A percentile compares a stretch with the other conserved stretches of the same genome.
These are phyloP conservation scores for Coemansia umbellata DNA, from an alignment of 192 early-diverging fungal species.

Conservation along the genomic window DNA sequence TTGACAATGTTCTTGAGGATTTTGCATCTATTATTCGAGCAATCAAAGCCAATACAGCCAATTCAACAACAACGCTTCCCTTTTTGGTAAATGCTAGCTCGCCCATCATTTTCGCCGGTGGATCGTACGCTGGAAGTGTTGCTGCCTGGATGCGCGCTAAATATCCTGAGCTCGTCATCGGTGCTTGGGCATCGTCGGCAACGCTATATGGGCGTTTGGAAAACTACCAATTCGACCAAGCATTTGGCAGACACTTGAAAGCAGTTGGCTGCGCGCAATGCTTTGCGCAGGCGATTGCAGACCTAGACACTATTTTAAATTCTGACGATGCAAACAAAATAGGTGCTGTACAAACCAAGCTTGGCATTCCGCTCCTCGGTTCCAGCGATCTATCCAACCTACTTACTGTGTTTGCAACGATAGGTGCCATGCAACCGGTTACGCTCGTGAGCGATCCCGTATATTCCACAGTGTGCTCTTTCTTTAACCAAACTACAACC, in stretches of 20 bases:
- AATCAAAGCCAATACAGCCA: constrained; percentile 1
- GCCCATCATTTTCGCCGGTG: constrained; percentile 66
- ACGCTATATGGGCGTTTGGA: constrained; percentile 58
- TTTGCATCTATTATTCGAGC: constrained; percentile 26
- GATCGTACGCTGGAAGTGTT: constrained; percentile 68
- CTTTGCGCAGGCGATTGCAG: constrained; percentile 29
- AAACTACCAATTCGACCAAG: constrained; percentile 58
- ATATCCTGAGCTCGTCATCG: constrained; percentile 61
- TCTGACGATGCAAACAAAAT: constrained; percentile 8
- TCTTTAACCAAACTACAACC: constrained; percentile 3
- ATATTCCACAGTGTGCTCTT: constrained; percentile 16
- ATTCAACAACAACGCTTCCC: neutral
- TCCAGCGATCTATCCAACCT: constrained; percentile 29
- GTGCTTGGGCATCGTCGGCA: constrained; percentile 65
- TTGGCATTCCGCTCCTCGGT: constrained; percentile 30
- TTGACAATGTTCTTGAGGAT: constrained; percentile 34
- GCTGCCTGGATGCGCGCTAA: constrained; percentile 71
- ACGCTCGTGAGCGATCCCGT: constrained; percentile 3
- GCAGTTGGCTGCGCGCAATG: constrained; percentile 29
- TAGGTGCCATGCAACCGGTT: constrained; percentile 23
- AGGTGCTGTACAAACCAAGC: constrained; percentile 4
- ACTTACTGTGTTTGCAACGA: constrained; percentile 14
- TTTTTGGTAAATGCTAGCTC: constrained; percentile 15
- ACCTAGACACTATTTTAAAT: constrained; percentile 42
- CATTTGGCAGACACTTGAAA: constrained; percentile 30